Conservation (phyloP, 2,329 filamentous ascomycete genomes). For the Diplodia seriata region DNA sequence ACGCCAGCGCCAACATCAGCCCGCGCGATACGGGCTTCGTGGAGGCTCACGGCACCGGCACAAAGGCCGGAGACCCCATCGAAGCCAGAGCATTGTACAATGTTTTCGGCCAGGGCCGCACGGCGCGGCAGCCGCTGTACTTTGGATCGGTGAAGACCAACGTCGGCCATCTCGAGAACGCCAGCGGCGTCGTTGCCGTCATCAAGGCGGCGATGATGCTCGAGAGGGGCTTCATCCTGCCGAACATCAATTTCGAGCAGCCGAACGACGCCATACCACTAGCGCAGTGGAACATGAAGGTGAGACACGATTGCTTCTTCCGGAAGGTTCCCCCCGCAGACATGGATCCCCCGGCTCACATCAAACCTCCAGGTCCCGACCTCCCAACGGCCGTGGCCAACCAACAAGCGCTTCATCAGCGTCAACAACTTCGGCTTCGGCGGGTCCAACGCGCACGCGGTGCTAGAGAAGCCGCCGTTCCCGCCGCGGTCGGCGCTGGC, state of each 20-base stretch:
- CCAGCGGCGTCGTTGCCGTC: slow-evolving; percentile 39
- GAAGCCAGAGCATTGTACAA: slow-evolving; percentile 37
- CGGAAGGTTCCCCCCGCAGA: neutral
- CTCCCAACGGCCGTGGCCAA: slow-evolving; percentile 31
- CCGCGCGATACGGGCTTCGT: slow-evolving; percentile 35
- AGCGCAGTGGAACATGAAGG: slow-evolving; percentile 34
- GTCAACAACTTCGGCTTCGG: slow-evolving; percentile 35
- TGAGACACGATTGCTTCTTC: slow-evolving; percentile 14
- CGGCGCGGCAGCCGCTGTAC: slow-evolving; percentile 38
- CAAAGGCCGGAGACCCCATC: slow-evolving; percentile 56
- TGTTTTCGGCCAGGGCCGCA: slow-evolving; percentile 31
- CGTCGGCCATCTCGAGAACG: slow-evolving; percentile 45
- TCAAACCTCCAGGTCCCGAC: slow-evolving; percentile 18
- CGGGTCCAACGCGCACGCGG: slow-evolving; percentile 33
- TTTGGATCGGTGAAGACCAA: slow-evolving; percentile 41
- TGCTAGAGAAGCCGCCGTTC: slow-evolving; percentile 26
- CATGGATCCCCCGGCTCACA: slow-evolving; percentile 9
- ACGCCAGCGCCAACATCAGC: slow-evolving; percentile 46
- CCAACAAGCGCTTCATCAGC: slow-evolving; percentile 24
- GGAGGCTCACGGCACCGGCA: slow-evolving; percentile 62
- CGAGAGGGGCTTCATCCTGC: slow-evolving; percentile 36
- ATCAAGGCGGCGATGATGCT: slow-evolving; percentile 43
- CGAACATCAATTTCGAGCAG: slow-evolving; percentile 37
- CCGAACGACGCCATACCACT: slow-evolving; percentile 34
- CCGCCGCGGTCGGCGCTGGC: slow-evolving; percentile 1